Evolutionary conservation across 2,329 filamentous ascomycete species (phyloP), one percentile per base, ranked within the genome.

Genomic region (Dactylellina sp.): DNA sequence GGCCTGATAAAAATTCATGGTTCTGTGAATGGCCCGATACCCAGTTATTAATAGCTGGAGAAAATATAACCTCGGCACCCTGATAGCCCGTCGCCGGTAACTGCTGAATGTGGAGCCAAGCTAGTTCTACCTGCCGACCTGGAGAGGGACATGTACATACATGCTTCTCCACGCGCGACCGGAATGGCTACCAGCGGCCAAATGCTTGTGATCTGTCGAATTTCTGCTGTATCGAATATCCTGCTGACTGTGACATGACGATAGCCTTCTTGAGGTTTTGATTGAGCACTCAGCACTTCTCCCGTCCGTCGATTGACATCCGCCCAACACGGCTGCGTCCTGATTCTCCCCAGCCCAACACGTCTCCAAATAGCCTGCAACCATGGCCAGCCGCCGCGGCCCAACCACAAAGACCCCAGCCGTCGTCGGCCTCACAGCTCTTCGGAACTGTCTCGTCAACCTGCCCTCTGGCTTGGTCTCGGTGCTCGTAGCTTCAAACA

Each of bases 381-480:
- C 40, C 53, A 72, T 72, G 68, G 59, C 60, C 46, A 66, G 57
- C 61, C 61, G 63, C 59, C 59, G 63, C 28, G 71, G 71, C 56
- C 71, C 68, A 37, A 75, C 61, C 35, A 75, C 71, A 62, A 75
- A 75, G 62, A 89, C 89, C 35, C 86, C 90, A 75, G 93, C 92
- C 71, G 93, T 97, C 83, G 86, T 98, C 77, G 90, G 90, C 62
- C 86, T 98, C 74, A 88, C 92, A 52, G 91, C 93, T 77, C 86
- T 98, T 71, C 96, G 96, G 84, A 98, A 90, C 81, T 99, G 95
- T 82, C 86, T 99, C 59, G 91, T 97, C 81, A 98, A 98, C 82
- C 86, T 99, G 56, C 95, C 95, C 52, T 83, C 91, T 2, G 90
- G 91, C 24, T 84, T 99, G 65, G 93, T 96, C 65, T 89, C 91